Evolutionary conservation across 73 alveolate species (phyloP).

Genomic region (Paramecium tetraurelia): DNA sequence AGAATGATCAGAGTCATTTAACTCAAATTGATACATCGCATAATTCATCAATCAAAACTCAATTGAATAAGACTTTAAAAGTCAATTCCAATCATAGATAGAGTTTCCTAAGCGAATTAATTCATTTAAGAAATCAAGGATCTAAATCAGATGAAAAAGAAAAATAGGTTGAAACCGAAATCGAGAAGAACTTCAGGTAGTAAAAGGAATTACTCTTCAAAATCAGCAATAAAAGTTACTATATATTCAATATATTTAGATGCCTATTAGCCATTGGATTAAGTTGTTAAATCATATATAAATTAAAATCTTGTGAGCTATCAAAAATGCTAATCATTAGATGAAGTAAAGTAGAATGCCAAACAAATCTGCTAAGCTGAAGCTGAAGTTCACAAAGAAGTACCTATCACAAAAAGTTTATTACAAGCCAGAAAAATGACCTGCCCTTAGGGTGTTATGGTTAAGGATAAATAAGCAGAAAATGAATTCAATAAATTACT

Average conservation of each 20-base stretch:
- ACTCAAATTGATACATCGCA: neutral
- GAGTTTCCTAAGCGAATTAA: neutral
- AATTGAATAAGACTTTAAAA: neutral
- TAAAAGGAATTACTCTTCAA: neutral
- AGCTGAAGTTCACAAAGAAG: constrained; percentile 36
- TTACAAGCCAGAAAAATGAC: constrained; percentile 26
- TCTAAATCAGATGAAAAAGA: neutral
- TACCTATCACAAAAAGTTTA: constrained; percentile 20
- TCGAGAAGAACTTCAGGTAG: neutral
- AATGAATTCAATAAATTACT: neutral
- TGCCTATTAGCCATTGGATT: neutral
- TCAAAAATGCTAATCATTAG: neutral
- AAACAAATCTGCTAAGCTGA: neutral
- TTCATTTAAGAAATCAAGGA: neutral
- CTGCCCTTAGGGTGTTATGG: neutral
- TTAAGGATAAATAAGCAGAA: neutral
- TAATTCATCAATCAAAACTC: neutral
- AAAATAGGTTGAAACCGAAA: neutral
- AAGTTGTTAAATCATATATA: neutral
- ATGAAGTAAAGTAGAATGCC: neutral
- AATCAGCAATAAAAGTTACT: neutral
- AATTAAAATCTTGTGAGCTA: neutral
- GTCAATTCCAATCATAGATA: neutral
- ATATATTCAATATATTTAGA: neutral
- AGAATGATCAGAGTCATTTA: neutral